Base-by-base conservation (phyloP, 768 basidiomycete genomes). In the Pisolithus albus region DNA sequence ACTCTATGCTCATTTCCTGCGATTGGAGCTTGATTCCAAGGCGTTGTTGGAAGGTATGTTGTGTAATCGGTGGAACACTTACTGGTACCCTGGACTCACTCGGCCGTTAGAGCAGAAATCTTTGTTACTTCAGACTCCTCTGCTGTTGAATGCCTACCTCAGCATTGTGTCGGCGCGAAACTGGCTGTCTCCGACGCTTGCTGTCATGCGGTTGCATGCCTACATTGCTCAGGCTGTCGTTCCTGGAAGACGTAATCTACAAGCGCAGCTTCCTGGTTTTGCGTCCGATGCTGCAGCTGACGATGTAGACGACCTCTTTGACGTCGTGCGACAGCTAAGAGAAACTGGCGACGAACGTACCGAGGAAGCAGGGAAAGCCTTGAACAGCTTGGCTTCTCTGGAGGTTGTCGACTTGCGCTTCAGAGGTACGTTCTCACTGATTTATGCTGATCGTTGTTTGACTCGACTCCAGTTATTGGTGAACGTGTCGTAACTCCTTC, bases 401-500 rank as follows among this genome's bases (percentile, higher is more conserved):
- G 87, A 97, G 48, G 71, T 98, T 36, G 82, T 89, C 18, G 84
- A 88, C 63, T 85, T 87, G 19, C 70, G 77, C 11, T 97, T 96
- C 77, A 88, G 88, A 75, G 92, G 92, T 92, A 47, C 34, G 75
- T 53, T 19, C 40, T 3, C 38, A 26, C 18, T 28, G 9, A 36
- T 42, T 16, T 4, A 36, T 21, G 11, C 48, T 19, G 8, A 23
- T n/a, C 32, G 43, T 38, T 24, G 47, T 60, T 40, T 55, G 41
- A 44, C 34, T 4, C 9, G 28, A 59, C 13, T 40, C 7, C 52
- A 92, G 93, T 99, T 48, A 88, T 92, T 54, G 95, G 90, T 49
- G 96, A 99, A 69, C 84, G 84, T 15, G 69, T 86, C 32, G 81
- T 98, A 34, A 87, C 89, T 0, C 93, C 95, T 0, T 86, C 87